Base-by-base conservation (phyloP, 2,329 filamentous ascomycete species). In the Colletotrichum godetiae region DNA sequence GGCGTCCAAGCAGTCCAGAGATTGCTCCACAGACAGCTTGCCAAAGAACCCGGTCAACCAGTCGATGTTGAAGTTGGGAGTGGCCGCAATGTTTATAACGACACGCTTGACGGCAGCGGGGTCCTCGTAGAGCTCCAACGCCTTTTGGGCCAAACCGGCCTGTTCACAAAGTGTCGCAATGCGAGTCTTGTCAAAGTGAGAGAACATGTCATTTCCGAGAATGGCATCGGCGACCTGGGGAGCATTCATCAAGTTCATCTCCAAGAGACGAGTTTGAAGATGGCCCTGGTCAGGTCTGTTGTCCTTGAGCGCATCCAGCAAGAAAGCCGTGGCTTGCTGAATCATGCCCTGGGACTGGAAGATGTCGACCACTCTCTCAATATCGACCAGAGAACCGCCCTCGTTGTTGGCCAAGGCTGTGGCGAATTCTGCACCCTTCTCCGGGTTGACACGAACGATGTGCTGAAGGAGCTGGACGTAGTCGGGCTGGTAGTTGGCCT, bases 311-410 rank as follows among this genome's bases (percentile, higher is more conserved):
- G 95, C 96, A 84, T 99, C 97, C 31, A 99, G 90, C 64, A 99
- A 86, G 90, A 99, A 99, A n/a, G 96, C 95, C 3, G 97, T 99
- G 8, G 96, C 96, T 83, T 98, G 95, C 82, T 98, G 97, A 62
- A 98, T 91, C 95, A 98, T 97, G 79, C 95, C 95, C 83, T 99
- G 97, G 11, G 95, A 95, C 84, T 98, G 93, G 92, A 99, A 99
- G 73, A 99, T 95, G 82, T 99, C 97, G 61, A 98, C 95, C 29
- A 98, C 95, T 59, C 96, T 94, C 81, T 98, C 95, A 70, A 98
- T 91, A 78, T 98, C 97, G 76, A 99, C 92, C 72, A 98, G 86
- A 29, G 95, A 92, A 31, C 95, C 95, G 73, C 92, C 91, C 80
- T 97, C 94, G 78, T 97, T 92, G 82, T 97, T 98, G 56, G 94